Conservation (phyloP, 441 rosid genomes). For the Arabidopsis hybrid region DNA sequence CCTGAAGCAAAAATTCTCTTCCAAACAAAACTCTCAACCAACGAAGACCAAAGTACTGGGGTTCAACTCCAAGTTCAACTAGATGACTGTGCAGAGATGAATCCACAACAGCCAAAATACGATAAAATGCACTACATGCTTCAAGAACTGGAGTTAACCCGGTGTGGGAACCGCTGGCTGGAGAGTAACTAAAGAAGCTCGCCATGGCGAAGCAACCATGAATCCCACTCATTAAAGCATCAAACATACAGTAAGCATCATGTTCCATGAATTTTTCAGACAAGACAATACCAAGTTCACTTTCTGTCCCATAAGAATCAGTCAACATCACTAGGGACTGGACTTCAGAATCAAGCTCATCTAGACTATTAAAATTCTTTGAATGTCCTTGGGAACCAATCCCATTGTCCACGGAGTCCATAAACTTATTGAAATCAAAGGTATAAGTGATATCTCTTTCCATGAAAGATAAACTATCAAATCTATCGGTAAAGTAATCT, state of each 20-base stretch:
- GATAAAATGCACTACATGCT: constrained; percentile 77
- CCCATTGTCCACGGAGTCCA: constrained; percentile 50
- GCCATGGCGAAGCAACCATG: constrained; percentile 76
- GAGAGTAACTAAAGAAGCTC: constrained; percentile 63
- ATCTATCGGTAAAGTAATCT: constrained; percentile 78
- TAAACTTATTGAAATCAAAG: constrained; percentile 64
- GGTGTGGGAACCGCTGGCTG: constrained; percentile 54
- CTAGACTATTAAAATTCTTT: constrained; percentile 54
- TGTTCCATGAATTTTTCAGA: constrained; percentile 96
- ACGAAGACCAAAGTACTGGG: constrained; percentile 90
- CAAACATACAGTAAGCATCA: constrained; percentile 94
- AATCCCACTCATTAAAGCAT: constrained; percentile 78
- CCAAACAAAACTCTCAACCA: constrained; percentile 92
- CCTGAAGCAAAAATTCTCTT: constrained; percentile 72
- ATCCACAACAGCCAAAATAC: constrained; percentile 69
- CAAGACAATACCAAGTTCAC: constrained; percentile 85
- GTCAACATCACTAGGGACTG: constrained; percentile 65
- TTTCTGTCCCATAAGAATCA: constrained; percentile 92
- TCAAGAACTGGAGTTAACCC: constrained; percentile 78
- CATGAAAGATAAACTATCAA: constrained; percentile 68
- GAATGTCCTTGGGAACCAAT: constrained; percentile 53
- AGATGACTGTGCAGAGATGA: constrained; percentile 83
- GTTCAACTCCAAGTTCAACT: constrained; percentile 90
- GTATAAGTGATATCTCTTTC: constrained; percentile 69
- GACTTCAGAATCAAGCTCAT: constrained; percentile 80